Conservation (phyloP, 768 basidiomycete genomes). For the Xerocomellus intermedius region DNA sequence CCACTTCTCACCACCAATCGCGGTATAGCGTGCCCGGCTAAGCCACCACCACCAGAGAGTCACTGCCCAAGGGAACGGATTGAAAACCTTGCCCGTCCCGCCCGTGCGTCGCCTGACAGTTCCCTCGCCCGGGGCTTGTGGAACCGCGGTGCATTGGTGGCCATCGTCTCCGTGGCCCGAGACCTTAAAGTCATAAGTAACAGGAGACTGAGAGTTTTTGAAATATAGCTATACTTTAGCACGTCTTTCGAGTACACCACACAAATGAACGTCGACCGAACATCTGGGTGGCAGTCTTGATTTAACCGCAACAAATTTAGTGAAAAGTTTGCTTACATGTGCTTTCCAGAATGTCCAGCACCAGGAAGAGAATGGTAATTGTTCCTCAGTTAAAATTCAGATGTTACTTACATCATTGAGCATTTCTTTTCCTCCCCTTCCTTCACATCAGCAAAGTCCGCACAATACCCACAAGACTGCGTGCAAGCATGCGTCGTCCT, state of each 20-base stretch:
- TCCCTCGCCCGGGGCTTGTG: constrained; percentile 59
- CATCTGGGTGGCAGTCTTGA: constrained; percentile 39
- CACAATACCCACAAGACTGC: too few species aligned
- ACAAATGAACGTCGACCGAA: constrained; percentile 49
- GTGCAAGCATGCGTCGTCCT: too few species aligned
- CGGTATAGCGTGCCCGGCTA: too few species aligned
- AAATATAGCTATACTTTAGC: constrained; percentile 40
- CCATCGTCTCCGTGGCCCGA: constrained; percentile 46
- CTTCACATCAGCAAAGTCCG: too few species aligned
- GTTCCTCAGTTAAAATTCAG: not conserved
- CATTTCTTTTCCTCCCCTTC: constrained; percentile 34
- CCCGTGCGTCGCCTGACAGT: not conserved
- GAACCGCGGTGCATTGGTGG: constrained; percentile 50
- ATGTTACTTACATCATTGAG: constrained; percentile 42
- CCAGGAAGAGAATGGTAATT: constrained; percentile 27
- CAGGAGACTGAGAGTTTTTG: not conserved
- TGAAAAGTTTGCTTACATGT: constrained; percentile 43
- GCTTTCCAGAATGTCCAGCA: constrained; percentile 54
- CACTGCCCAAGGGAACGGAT: too few species aligned
- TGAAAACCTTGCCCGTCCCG: too few species aligned
- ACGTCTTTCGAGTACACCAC: constrained; percentile 51
- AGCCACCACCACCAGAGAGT: too few species aligned
- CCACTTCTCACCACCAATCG: too few species aligned
- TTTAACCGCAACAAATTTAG: not conserved
- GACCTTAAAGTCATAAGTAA: constrained; percentile 33